Conservation (phyloP, 106 monocot species). For the Platanthera guangdongensis region DNA sequence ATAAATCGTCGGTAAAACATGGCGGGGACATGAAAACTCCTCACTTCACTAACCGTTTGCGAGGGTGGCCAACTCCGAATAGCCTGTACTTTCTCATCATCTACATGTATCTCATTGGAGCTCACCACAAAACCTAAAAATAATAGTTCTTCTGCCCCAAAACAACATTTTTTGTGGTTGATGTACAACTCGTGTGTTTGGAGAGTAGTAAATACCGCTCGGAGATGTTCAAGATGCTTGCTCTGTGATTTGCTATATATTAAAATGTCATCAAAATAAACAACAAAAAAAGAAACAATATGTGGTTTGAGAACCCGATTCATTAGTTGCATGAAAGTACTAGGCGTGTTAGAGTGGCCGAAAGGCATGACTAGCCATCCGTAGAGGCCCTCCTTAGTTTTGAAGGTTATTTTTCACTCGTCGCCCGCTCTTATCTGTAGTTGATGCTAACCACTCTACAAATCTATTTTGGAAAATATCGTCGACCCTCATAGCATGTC, state of each 20-base stretch:
- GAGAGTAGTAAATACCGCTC: background rate
- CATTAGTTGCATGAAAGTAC: no score
- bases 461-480: background rate
- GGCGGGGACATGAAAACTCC: no score
- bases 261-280: background rate
- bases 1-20: no score
- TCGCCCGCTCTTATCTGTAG: background rate
- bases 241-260: background rate
- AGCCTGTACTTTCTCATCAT: constrained; percentile 2
- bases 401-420: background rate
- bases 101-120: background rate
- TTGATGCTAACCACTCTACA: background rate
- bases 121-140: constrained; percentile 8
- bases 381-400: no score
- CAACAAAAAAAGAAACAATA: no score
- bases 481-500: background rate
- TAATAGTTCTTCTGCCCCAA: background rate
- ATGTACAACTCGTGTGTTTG: background rate
- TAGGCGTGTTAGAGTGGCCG: no score
- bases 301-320: no score
- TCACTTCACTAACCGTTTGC: background rate
- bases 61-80: background rate
- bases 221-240: background rate
- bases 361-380: no score
- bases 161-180: constrained; percentile 4